A percentile compares a stretch with the other conserved stretches of the same genome.
These are phyloP conservation scores for Vitis rotundifolia DNA, from an alignment of 164 flowering plant genomes.

Conservation along the genomic window DNA sequence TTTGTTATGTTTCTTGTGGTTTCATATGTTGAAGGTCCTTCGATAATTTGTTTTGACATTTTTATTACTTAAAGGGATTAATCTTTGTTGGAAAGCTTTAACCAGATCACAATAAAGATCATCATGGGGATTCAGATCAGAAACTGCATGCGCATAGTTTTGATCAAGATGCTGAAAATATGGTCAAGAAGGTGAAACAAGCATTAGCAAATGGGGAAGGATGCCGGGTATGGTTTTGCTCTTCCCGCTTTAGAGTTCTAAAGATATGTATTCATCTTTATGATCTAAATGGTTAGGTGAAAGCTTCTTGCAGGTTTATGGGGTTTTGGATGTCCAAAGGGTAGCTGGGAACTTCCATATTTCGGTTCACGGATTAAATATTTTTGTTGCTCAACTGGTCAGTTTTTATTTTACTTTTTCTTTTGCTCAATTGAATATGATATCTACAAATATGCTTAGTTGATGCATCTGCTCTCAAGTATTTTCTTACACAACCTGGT, in stretches of 20 bases:
- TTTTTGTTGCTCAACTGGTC: slow-evolving; percentile 97
- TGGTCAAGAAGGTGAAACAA: slow-evolving; percentile 83
- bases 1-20: no score
- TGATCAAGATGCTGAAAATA: slow-evolving; percentile 74
- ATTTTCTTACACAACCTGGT: not conserved
- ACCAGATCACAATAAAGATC: slow-evolving; percentile 54
- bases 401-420: slow-evolving; percentile 18
- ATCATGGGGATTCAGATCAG: slow-evolving; percentile 42
- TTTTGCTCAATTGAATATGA: not conserved
- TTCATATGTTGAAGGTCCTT: no score
- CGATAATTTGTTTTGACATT: no score
- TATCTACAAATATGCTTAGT: not conserved
- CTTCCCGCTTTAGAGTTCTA: not conserved
- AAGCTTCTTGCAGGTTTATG: slow-evolving; percentile 72
- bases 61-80: no score
- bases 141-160: slow-evolving; percentile 58
- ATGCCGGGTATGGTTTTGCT: slow-evolving; percentile 68
- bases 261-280: not conserved
- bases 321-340: slow-evolving; percentile 93
- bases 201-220: slow-evolving; percentile 90
- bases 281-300: not conserved
- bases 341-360: slow-evolving; percentile 99
- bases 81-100: slow-evolving; percentile 3
- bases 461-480: not conserved
- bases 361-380: slow-evolving; percentile 93